A percentile compares a stretch with the other conserved stretches of the same genome.
phyloP scores from a whole-genome alignment of 2,329 filamentous ascomycete genomes.

The Alternaria angustiovoidea region DNA sequence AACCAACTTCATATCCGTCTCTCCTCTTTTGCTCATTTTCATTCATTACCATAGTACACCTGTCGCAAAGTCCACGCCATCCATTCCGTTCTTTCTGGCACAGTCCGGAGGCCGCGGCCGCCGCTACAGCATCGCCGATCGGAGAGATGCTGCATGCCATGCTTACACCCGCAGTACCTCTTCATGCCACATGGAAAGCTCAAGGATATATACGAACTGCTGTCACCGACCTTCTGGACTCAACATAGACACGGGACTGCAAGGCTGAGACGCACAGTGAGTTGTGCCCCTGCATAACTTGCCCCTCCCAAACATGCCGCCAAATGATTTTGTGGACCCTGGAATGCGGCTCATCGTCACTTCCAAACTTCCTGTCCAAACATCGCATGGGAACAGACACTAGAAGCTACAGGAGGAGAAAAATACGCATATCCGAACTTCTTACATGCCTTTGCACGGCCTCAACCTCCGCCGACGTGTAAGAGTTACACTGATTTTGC shows the following conservation, averaged over 20 bases:
- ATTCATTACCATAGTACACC: neutral
- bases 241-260: neutral
- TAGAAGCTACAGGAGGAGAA: neutral
- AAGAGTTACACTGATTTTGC: neutral
- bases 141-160: neutral
- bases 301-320: slow-evolving; percentile 7
- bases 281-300: slow-evolving; percentile 17
- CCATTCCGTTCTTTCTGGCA: neutral
- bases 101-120: slow-evolving; percentile 5
- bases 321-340: slow-evolving; percentile 13
- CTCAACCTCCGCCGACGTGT: neutral
- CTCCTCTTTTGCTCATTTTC: neutral
- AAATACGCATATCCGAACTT: neutral
- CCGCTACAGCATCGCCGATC: neutral
- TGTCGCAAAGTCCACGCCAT: neutral
- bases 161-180: neutral
- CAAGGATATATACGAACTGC: neutral
- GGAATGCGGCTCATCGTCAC: slow-evolving; percentile 10
- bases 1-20: neutral
- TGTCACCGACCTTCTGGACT: neutral
- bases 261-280: slow-evolving; percentile 9
- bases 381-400: neutral
- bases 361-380: neutral
- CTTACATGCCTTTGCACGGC: neutral
- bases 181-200: neutral